Evolutionary conservation across 345 rosid genomes (phyloP), one percentile per base, ranked within the genome.

Genomic region (Turnera subulata): DNA sequence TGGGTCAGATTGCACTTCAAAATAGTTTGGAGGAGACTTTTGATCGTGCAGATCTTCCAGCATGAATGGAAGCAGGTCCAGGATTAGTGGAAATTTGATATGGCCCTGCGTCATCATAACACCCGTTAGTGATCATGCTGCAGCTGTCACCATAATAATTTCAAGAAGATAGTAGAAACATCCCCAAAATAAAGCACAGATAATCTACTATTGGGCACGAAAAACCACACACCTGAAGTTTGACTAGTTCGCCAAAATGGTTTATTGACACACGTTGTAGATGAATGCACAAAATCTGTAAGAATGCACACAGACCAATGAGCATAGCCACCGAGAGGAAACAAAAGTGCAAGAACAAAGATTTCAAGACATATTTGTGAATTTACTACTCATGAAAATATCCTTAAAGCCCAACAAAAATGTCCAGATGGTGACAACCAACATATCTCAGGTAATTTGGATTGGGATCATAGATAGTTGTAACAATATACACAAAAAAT

Each of bases 251-350:
- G 58, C 96, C 95, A 40, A 63, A 71, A 72, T 38, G 77, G 74
- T 77, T 74, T 19, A 81, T 51, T 0, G 84, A 74, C 73, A 76
- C 95, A 32, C 93, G 85, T 64, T 86, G 89, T 63, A 86, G 65
- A 53, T 92, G 95, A 80, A 92, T 59, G 77, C 93, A 89, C 18
- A 92, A 76, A 68, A 89, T 84, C 98, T 92, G 93, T 56, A 71
- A 52, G 63, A 38, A 52, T 48, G 65, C 17, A 19, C 52, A n/a
- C 6, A n/a, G 33, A 58, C 21, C 2, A 33, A 66, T 57, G 13
- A 66, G 47, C 33, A 43, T 24, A 1, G 20, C 48, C 3, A n/a
- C 8, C 35, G n/a, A n/a, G n/a, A n/a, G n/a, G n/a, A n/a, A n/a
- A n/a, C n/a, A n/a, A n/a, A n/a, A n/a, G n/a, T n/a, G n/a, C n/a